These are phyloP conservation scores for Cephalotrichum gorgonifer DNA, from an alignment of 2,329 filamentous ascomycete genomes.

Conservation along the genomic window DNA sequence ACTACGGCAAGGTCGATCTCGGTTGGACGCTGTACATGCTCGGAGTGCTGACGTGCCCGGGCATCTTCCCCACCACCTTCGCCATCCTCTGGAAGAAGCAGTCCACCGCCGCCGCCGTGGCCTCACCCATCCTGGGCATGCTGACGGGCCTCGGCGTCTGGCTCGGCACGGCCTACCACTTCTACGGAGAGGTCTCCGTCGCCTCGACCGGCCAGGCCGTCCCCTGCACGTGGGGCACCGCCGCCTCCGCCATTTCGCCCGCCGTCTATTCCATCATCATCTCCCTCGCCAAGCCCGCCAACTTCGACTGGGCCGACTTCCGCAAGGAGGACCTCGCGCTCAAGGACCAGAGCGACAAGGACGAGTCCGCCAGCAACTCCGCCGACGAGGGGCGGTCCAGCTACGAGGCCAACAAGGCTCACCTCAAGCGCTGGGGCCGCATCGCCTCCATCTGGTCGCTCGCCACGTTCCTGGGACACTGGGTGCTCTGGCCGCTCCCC, in stretches of 20 bases:
- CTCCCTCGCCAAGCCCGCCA: conserved; percentile 30
- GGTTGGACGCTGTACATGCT: conserved; percentile 46
- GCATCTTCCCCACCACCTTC: conserved; percentile 41
- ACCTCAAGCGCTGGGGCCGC: conserved; percentile 33
- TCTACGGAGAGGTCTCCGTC: conserved; percentile 36
- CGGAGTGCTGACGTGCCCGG: conserved; percentile 40
- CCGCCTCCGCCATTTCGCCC: conserved; percentile 33
- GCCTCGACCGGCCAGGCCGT: conserved; percentile 34
- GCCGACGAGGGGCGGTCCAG: conserved; percentile 14
- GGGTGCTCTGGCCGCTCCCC: conserved; percentile 43
- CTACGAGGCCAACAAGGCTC: conserved; percentile 20
- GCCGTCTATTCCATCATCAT: conserved; percentile 33
- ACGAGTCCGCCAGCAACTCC: conserved; percentile 10
- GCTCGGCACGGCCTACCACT: conserved; percentile 34
- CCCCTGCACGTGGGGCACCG: conserved; percentile 42
- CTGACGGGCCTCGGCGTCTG: conserved; percentile 40
- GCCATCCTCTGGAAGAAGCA: conserved; percentile 42
- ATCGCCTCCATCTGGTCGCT: conserved; percentile 34
- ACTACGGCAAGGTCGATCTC: conserved; percentile 43
- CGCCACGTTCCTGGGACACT: conserved; percentile 40
- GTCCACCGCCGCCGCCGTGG: conserved; percentile 35
- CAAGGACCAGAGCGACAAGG: conserved; percentile 13
- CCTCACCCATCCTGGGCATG: conserved; percentile 38
- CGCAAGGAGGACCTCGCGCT: conserved; percentile 29
- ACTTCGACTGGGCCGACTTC: conserved; percentile 28